Base-by-base conservation (phyloP, 1,284 basidiomycete species). In the Athelia sp. region DNA sequence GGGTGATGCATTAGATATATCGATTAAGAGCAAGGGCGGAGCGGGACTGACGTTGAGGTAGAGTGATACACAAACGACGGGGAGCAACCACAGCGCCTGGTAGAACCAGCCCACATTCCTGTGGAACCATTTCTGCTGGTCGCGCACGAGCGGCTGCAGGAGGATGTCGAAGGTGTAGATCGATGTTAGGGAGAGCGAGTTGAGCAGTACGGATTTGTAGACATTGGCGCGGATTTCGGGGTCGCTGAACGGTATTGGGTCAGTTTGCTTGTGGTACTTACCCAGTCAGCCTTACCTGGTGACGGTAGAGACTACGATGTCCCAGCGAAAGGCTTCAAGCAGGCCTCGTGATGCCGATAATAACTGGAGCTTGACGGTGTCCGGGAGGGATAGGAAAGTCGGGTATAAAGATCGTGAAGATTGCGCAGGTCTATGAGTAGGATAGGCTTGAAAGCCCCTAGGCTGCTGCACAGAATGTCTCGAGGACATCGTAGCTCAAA, bases 81-180 rank as follows among this genome's bases (percentile, higher is more conserved):
- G 88, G 22, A 87, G 65, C 4, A 91, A 66, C 88, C 89, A 91
- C 35, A 91, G 65, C 2, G 79, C 68, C 57, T 81, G 82, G 62
- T 90, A 91, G 53, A 87, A 80, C 78, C 79, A 82, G 6, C 84
- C 81, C 13, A 88, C 71, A 57, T 88, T 87, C 18, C 79, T 70
- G 59, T 82, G 82, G 26, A 87, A 63, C 83, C 83, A 87, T 54
- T 73, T 79, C 56, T 76, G 76, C 54, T 80, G 75, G 54, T 75
- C 74, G 43, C 70, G 72, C 3, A 86, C 78, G n/a, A 89, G 72
- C 3, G 87, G 87, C 18, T 78, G 72, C n/a, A 90, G 69, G 15
- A 90, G 62, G 35, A 84, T 62, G 58, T 90, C 86, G 61, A 89
- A 87, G 14, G 77, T 70, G 60, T 83, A 88, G 52, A 90, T 82